Percentiles rank a stretch among this genome's conserved stretches.
These are phyloP conservation scores for Bruguiera parviflora DNA, from an alignment of 345 rosid species.

Conservation along the genomic window DNA sequence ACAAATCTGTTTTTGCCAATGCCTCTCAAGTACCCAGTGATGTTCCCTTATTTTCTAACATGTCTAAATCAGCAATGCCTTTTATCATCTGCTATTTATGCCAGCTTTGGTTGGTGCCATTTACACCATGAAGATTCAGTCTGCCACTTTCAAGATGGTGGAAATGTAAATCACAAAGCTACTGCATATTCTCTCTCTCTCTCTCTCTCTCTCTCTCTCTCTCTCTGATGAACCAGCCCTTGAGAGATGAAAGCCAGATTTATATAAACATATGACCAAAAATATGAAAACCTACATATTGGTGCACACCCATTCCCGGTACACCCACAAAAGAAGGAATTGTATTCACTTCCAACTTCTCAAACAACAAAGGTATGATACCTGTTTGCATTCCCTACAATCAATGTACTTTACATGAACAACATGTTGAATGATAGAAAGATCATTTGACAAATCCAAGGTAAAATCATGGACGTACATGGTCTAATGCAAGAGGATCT, in stretches of 20 bases:
- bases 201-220: too few relatives aligned
- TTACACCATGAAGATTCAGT: too few relatives aligned
- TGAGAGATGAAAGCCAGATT: neutral
- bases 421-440: slow-evolving; percentile 22
- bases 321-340: slow-evolving; percentile 4
- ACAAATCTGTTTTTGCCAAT: too few relatives aligned
- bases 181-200: too few relatives aligned
- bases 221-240: too few relatives aligned
- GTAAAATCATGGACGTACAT: slow-evolving; percentile 22
- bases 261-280: neutral
- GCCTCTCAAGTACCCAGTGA: too few relatives aligned
- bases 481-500: slow-evolving; percentile 45
- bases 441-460: slow-evolving; percentile 15
- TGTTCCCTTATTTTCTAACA: too few relatives aligned
- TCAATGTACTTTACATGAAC: slow-evolving; percentile 24
- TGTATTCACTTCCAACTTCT: slow-evolving; percentile 18
- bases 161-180: too few relatives aligned
- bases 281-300: neutral
- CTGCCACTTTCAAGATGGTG: too few relatives aligned
- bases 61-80: too few relatives aligned
- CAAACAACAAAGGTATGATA: slow-evolving; percentile 18
- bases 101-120: too few relatives aligned
- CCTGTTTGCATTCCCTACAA: slow-evolving; percentile 4
- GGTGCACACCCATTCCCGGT: neutral
- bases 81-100: too few relatives aligned